A percentile compares a stretch with the other conserved stretches of the same genome.
Conservation (phyloP, 306 rosid genomes). For the Acmispon strigosus region DNA sequence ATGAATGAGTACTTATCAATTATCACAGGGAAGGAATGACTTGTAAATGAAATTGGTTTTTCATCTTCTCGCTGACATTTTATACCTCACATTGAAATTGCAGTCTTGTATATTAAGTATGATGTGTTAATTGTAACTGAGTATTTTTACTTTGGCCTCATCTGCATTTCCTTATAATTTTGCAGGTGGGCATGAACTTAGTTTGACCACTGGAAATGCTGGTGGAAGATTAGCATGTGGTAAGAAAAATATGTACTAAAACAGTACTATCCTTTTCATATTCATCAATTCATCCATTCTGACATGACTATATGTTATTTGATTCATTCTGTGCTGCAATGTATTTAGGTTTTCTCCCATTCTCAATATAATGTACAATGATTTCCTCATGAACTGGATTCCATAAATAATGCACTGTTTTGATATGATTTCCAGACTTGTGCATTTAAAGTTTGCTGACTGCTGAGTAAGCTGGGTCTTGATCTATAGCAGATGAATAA, state of each 20-base stretch:
- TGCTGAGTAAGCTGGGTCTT: background rate
- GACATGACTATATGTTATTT: background rate
- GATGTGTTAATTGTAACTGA: background rate
- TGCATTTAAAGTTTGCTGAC: background rate
- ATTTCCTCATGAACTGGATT: conserved; percentile 2
- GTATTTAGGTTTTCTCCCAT: background rate
- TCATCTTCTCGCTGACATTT: background rate
- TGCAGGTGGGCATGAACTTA: conserved; percentile 87
- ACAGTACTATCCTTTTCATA: background rate
- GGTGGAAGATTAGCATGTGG: conserved; percentile 97
- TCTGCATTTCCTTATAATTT: conserved; percentile 19
- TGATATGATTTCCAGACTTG: no score
- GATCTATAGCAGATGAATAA: background rate
- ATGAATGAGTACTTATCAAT: background rate
- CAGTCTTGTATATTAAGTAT: conserved; percentile 1
- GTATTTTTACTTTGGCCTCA: conserved; percentile 9
- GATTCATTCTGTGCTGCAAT: background rate
- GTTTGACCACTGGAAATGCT: conserved; percentile 79
- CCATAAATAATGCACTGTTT: background rate
- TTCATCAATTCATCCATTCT: background rate
- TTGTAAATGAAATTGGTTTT: conserved; percentile 13
- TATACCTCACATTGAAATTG: background rate
- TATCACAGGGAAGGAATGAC: background rate
- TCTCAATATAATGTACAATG: background rate
- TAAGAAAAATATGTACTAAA: conserved; percentile 14